phyloP scores from a whole-genome alignment of 2,329 filamentous ascomycete genomes.

The Fusarium sp. region DNA sequence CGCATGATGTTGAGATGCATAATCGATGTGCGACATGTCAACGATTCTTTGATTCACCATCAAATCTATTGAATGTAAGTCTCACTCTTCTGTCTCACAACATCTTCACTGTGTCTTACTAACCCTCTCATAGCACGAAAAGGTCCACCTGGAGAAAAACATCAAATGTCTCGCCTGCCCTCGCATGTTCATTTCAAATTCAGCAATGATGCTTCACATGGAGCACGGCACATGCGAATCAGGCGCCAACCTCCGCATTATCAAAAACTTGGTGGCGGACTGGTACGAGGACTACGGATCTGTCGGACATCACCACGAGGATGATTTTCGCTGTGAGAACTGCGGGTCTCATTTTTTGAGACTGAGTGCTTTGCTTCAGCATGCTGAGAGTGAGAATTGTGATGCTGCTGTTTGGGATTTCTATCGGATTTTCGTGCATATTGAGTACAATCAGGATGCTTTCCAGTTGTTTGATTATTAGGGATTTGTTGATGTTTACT shows the following conservation, averaged over 20 bases:
- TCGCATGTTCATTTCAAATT: conserved; percentile 26
- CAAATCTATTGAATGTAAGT: conserved; percentile 31
- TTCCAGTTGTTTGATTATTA: not conserved
- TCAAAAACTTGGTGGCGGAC: conserved; percentile 19
- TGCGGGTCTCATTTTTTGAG: conserved; percentile 18
- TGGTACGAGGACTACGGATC: conserved; percentile 26
- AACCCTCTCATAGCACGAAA: conserved; percentile 17
- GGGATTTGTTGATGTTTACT: not conserved
- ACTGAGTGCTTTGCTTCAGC: conserved; percentile 41
- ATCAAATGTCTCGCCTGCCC: conserved; percentile 35
- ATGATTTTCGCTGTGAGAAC: conserved; percentile 30
- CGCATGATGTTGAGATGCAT: conserved; percentile 27
- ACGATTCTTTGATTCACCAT: conserved; percentile 5
- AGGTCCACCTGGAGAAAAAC: conserved; percentile 16
- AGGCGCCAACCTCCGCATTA: not conserved
- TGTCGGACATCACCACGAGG: conserved; percentile 11
- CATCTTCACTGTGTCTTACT: not conserved
- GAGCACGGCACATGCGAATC: conserved; percentile 39
- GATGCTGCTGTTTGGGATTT: conserved; percentile 8
- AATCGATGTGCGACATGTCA: conserved; percentile 30
- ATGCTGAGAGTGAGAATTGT: conserved; percentile 41
- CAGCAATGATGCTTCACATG: conserved; percentile 44
- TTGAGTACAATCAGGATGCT: not conserved
- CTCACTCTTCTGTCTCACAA: fast-evolving
- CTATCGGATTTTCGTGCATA: not conserved